Evolutionary conservation across 345 rosid genomes (phyloP).

Genomic region (Cardiospermum halicacabum): DNA sequence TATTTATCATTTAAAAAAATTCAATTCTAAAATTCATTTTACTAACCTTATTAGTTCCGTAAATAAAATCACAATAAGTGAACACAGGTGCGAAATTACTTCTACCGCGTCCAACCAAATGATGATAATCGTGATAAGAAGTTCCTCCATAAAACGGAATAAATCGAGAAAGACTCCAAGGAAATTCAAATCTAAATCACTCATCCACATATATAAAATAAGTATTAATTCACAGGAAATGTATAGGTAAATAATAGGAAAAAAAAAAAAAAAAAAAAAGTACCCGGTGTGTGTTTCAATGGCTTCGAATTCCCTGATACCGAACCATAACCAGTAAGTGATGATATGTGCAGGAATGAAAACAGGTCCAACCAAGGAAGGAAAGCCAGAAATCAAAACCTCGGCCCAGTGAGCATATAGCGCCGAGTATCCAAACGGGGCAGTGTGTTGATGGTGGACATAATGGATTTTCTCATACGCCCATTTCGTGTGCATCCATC

Average conservation of each 20-base stretch:
- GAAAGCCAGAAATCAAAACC: conserved; percentile 68
- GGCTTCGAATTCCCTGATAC: conserved; percentile 76
- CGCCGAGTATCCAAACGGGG: conserved; percentile 72
- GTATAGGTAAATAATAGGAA: too few relatives aligned
- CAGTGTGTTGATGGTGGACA: conserved; percentile 74
- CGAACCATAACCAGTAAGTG: conserved; percentile 88
- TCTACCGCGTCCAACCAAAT: conserved; percentile 80
- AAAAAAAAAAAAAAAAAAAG: neutral
- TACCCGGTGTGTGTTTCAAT: conserved; percentile 93
- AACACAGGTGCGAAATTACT: conserved; percentile 90
- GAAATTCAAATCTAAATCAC: conserved; percentile 68
- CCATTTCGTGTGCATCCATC: conserved; percentile 68
- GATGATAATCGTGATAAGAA: conserved; percentile 88
- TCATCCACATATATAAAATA: neutral
- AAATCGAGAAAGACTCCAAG: conserved; percentile 71
- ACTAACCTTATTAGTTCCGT: conserved; percentile 87
- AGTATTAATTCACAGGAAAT: too few relatives aligned
- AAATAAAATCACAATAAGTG: conserved; percentile 83
- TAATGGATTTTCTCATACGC: conserved; percentile 73
- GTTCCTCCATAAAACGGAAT: conserved; percentile 92
- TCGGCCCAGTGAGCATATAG: conserved; percentile 88
- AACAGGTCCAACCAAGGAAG: conserved; percentile 87
- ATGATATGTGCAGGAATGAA: conserved; percentile 81
- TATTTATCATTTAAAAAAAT: too few relatives aligned
- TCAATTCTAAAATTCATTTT: too few relatives aligned